Evolutionary conservation across 2,329 filamentous ascomycete genomes (phyloP).

Genomic region (Alternaria sp.): DNA sequence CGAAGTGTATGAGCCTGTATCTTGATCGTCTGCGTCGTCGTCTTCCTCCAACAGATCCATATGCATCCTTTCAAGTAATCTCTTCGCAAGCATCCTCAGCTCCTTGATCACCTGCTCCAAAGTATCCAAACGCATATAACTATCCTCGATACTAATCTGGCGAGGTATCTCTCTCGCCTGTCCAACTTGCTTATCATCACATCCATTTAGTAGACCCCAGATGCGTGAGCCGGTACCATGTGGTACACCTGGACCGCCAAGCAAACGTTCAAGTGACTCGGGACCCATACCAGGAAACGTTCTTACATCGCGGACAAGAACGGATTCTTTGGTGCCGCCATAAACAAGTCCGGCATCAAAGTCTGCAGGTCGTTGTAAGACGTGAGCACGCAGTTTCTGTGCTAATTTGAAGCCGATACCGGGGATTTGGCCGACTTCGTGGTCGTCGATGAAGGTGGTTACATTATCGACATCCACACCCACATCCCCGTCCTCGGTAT

Average conservation of each 20-base stretch:
- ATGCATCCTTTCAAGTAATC: constrained; percentile 80
- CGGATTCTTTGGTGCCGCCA: constrained; percentile 59
- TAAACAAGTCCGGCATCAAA: constrained; percentile 58
- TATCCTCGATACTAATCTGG: constrained; percentile 95
- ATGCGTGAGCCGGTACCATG: constrained; percentile 75
- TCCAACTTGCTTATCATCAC: constrained; percentile 78
- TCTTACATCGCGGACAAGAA: constrained; percentile 74
- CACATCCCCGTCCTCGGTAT: constrained; percentile 45
- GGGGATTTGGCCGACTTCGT: constrained; percentile 81
- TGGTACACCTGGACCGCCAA: constrained; percentile 74
- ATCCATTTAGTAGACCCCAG: constrained; percentile 82
- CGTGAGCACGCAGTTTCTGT: constrained; percentile 69
- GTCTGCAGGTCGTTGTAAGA: constrained; percentile 59
- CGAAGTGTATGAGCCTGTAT: neutral
- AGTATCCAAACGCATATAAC: constrained; percentile 76
- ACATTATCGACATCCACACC: constrained; percentile 57
- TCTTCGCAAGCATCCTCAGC: constrained; percentile 71
- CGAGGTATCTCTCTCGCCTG: constrained; percentile 75
- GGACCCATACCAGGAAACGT: constrained; percentile 69
- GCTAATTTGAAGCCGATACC: constrained; percentile 85
- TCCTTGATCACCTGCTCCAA: constrained; percentile 71
- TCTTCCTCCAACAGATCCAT: constrained; percentile 72
- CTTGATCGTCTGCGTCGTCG: constrained; percentile 34
- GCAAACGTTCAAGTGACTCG: constrained; percentile 70
- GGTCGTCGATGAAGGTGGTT: constrained; percentile 74